phyloP scores from a whole-genome alignment of 148 eudicot genomes.

The Rhododendron molle region DNA sequence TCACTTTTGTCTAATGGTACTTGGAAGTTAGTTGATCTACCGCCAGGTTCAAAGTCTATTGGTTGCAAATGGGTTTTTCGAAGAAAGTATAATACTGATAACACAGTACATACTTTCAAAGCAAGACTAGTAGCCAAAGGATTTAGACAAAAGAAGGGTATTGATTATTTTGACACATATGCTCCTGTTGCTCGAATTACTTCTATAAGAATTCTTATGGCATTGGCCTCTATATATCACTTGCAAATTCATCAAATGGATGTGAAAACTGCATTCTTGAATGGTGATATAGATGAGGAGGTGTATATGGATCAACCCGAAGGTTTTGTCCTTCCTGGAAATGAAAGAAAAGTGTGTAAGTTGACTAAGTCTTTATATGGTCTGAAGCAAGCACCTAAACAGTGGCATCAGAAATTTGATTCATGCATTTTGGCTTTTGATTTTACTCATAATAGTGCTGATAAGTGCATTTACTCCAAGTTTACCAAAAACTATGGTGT shows the following conservation, averaged over 20 bases:
- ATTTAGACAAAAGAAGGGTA: not conserved
- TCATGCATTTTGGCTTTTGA: not conserved
- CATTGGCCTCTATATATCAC: not conserved
- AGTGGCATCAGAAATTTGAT: not conserved
- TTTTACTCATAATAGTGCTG: not conserved
- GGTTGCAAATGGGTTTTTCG: slow-evolving; percentile 4
- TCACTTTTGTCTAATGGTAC: not conserved
- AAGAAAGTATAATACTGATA: not conserved
- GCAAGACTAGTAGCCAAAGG: not conserved
- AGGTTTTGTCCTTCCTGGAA: not conserved
- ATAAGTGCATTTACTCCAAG: not conserved
- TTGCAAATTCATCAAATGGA: not conserved
- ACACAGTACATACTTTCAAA: not conserved
- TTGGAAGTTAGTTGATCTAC: not conserved
- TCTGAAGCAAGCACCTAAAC: not conserved
- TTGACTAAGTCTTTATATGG: not conserved
- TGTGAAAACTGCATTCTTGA: not conserved
- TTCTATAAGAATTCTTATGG: not conserved
- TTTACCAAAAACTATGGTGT: not conserved
- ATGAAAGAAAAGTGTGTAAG: not conserved
- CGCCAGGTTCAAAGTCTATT: not conserved
- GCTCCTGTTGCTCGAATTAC: not conserved
- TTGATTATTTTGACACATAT: not conserved
- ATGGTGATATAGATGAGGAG: not conserved
- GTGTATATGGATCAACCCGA: not conserved